Conservation (phyloP, 495 filamentous ascomycete species). For the Podospora pseudoanserina region DNA sequence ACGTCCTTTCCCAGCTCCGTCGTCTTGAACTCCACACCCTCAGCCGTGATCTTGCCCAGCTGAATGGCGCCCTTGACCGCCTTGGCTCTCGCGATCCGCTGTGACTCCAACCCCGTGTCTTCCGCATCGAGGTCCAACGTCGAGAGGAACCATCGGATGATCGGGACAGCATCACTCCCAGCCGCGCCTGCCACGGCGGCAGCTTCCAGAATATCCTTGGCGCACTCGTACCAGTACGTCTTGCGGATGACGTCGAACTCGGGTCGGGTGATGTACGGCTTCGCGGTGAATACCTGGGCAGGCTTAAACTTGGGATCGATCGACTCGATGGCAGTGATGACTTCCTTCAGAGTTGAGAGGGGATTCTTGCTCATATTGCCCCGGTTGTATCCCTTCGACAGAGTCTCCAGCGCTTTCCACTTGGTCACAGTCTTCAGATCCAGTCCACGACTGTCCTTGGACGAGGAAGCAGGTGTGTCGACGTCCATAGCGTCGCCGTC, state of each 20-base stretch:
- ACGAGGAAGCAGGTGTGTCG: slow-evolving; percentile 22
- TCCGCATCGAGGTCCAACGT: slow-evolving; percentile 39
- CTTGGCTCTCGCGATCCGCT: slow-evolving; percentile 38
- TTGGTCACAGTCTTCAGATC: slow-evolving; percentile 34
- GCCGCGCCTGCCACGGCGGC: slow-evolving; percentile 15
- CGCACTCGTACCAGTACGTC: slow-evolving; percentile 36
- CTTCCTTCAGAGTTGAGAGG: slow-evolving; percentile 28
- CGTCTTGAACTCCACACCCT: slow-evolving; percentile 6
- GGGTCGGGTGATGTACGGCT: slow-evolving; percentile 27
- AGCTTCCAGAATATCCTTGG: slow-evolving; percentile 29
- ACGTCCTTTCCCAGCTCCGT: slow-evolving; percentile 20
- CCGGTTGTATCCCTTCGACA: slow-evolving; percentile 43
- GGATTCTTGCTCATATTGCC: slow-evolving; percentile 33
- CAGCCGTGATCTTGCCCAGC: slow-evolving; percentile 27
- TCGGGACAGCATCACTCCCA: slow-evolving; percentile 16
- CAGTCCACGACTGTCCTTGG: slow-evolving; percentile 24
- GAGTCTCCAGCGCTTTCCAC: slow-evolving; percentile 41
- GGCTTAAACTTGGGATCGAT: slow-evolving; percentile 13
- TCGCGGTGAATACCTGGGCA: not conserved
- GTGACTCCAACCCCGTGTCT: slow-evolving; percentile 36
- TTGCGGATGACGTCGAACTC: slow-evolving; percentile 30
- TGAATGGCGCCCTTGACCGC: slow-evolving; percentile 32
- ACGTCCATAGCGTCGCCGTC: slow-evolving; percentile 65
- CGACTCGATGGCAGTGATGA: slow-evolving; percentile 28
- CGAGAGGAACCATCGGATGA: slow-evolving; percentile 35